Conservation (phyloP, 495 filamentous ascomycete species). For the Lichenothelia convexa region DNA sequence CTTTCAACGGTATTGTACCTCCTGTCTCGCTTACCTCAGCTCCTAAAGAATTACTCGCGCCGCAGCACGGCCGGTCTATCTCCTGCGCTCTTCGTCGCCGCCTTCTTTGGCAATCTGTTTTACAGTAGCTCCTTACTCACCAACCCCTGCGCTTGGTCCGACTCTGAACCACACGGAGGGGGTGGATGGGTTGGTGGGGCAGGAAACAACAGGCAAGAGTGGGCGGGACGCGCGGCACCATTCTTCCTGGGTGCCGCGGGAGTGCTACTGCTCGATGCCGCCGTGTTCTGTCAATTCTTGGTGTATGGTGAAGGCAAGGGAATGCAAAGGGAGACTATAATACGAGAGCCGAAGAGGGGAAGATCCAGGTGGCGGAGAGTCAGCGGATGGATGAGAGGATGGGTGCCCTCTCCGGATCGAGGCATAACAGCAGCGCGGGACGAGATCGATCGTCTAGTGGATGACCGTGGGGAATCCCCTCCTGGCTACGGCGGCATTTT, state of each 20-base stretch:
- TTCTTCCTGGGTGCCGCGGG: constrained; percentile 59
- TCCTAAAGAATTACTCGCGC: constrained; percentile 48
- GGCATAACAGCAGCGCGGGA: too few relatives aligned
- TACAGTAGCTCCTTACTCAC: constrained; percentile 47
- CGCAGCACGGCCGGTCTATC: constrained; percentile 54
- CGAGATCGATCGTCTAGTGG: too few relatives aligned
- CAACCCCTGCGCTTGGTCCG: constrained; percentile 49
- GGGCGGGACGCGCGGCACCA: constrained; percentile 40
- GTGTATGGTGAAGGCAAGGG: constrained; percentile 31
- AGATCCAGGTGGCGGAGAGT: constrained; percentile 36
- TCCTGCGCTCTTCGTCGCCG: constrained; percentile 48
- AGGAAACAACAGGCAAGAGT: constrained; percentile 38
- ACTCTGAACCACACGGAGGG: constrained; percentile 43
- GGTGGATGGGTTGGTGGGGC: constrained; percentile 44
- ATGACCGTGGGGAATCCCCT: too few relatives aligned
- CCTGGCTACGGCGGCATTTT: too few relatives aligned
- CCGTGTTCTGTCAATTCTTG: constrained; percentile 47
- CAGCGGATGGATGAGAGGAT: constrained; percentile 50
- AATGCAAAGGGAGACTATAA: constrained; percentile 23
- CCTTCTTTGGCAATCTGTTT: constrained; percentile 56
- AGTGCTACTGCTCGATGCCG: constrained; percentile 46
- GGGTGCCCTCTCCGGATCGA: too few relatives aligned
- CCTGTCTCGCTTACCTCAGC: constrained; percentile 50
- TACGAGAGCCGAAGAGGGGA: constrained; percentile 19
- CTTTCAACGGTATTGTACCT: constrained; percentile 49